Conservation (phyloP, 1,284 basidiomycete genomes). For the Ceratobasidium sp. region DNA sequence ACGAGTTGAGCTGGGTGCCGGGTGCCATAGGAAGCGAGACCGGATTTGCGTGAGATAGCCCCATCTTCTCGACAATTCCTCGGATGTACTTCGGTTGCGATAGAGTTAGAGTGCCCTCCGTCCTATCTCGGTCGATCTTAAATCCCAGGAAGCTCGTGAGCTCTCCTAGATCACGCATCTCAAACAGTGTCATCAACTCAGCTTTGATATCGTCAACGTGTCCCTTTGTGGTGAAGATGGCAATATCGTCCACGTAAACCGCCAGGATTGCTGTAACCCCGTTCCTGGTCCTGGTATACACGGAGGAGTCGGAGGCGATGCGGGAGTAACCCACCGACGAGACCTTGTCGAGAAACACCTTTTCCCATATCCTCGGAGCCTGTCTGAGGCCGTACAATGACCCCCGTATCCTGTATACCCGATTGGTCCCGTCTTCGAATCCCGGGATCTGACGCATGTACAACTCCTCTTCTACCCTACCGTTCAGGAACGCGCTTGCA, state of each 20-base stretch:
- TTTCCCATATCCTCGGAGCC: constrained; percentile 35
- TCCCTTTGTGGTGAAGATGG: neutral
- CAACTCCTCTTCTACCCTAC: constrained; percentile 55
- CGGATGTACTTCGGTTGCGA: neutral
- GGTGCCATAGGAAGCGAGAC: neutral
- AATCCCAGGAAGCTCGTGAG: constrained; percentile 26
- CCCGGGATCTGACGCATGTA: constrained; percentile 56
- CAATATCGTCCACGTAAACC: constrained; percentile 32
- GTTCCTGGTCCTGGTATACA: neutral
- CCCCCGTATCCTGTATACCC: constrained; percentile 40
- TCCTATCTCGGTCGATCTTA: neutral
- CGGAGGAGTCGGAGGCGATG: constrained; percentile 8
- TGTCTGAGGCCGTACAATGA: constrained; percentile 52
- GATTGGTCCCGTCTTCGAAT: constrained; percentile 44
- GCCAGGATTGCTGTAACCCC: neutral
- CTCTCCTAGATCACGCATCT: constrained; percentile 33
- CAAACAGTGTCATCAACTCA: neutral
- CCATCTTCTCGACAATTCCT: neutral
- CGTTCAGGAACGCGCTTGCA: constrained; percentile 49
- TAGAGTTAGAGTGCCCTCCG: neutral
- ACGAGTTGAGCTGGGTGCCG: neutral
- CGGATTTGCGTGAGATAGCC: neutral
- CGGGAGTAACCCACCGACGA: constrained; percentile 8
- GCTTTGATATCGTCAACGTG: neutral
- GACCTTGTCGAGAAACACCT: neutral